Evolutionary conservation across 352 stramenopile genomes (phyloP).

Genomic region (Blastocystis hominis): DNA sequence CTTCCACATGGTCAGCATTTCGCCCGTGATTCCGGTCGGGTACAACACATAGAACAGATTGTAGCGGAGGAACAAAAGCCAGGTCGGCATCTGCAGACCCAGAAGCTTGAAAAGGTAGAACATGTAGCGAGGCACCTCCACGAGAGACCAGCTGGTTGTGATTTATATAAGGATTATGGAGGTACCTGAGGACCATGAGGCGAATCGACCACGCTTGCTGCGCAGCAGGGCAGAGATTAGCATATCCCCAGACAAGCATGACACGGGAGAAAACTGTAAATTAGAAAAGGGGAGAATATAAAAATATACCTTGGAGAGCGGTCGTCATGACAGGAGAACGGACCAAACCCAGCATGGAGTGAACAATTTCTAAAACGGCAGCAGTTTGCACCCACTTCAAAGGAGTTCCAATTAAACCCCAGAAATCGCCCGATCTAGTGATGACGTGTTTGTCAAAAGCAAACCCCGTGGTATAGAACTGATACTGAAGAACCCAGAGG

Average conservation of each 20-base stretch:
- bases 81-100: conserved; percentile 75
- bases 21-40: conserved; percentile 83
- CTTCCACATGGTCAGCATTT: conserved; percentile 36
- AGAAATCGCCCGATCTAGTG: conserved; percentile 10
- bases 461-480: background rate
- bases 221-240: conserved; percentile 70
- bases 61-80: conserved; percentile 91
- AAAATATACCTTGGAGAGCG: conserved; percentile 69
- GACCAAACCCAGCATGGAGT: conserved; percentile 84
- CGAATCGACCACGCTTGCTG: conserved; percentile 72
- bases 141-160: conserved; percentile 67
- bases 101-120: conserved; percentile 91
- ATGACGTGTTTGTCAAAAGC: background rate
- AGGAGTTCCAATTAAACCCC: background rate
- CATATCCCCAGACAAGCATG: conserved; percentile 84
- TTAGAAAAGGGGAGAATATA: background rate
- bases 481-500: conserved; percentile 7
- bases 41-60: conserved; percentile 95
- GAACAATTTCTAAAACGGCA: conserved; percentile 86
- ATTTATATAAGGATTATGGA: background rate
- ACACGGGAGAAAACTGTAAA: conserved; percentile 74
- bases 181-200: conserved; percentile 70
- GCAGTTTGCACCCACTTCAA: conserved; percentile 75
- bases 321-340: conserved; percentile 83
- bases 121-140: conserved; percentile 86